Evolutionary conservation across 1,139 yeast species (phyloP), one percentile per base, ranked within the genome.

Genomic region (Saccharomyces hybrid): DNA sequence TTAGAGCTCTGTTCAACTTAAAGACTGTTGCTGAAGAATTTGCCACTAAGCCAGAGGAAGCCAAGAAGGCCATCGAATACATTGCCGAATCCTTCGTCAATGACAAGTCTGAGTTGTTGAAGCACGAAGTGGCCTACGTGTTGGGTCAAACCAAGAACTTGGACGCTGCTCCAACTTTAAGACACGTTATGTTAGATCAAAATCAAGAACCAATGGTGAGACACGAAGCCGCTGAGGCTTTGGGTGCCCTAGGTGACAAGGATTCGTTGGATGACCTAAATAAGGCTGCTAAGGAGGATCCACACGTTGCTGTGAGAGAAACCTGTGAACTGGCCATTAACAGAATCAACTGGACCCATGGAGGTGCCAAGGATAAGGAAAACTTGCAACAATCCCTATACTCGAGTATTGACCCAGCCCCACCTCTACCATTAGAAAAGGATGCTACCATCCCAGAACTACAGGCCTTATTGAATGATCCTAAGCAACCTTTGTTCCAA

Each of bases 161-260:
- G 62, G 73, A 80, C 54, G 91, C 97, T 55, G 88, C 95, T 54
- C 84, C 86, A 48, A 78, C 82, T 55, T 78, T 95, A 60, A 80
- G 89, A 69, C 76, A 78, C n/a, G 95, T 88, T 38, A 78, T 93
- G 63, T 73, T 75, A 55, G 85, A 86, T 68, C 63, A 67, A 28
- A 66, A 76, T 51, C 98, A 95, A 74, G 93, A 86, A 69, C 78
- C 88, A 57, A 95, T 95, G 98, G 99, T 95, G 41, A 86, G 99
- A 72, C 99, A 95, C 71, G 99, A 95, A 73, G 99, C 99, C 23
- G 99, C 99, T 11, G 99, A 95, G 73, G 99, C 98, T 32, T 78
- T 95, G 55, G 99, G 99, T 57, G 99, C 99, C 42, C 77, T 95
- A 54, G 97, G 96, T 50, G 96, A 90, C 70, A 73, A 74, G 51